Percentiles rank a stretch among this genome's conserved stretches.
Evolutionary conservation across 306 rosid species (phyloP).

Genomic region (Luffa acutangula): DNA sequence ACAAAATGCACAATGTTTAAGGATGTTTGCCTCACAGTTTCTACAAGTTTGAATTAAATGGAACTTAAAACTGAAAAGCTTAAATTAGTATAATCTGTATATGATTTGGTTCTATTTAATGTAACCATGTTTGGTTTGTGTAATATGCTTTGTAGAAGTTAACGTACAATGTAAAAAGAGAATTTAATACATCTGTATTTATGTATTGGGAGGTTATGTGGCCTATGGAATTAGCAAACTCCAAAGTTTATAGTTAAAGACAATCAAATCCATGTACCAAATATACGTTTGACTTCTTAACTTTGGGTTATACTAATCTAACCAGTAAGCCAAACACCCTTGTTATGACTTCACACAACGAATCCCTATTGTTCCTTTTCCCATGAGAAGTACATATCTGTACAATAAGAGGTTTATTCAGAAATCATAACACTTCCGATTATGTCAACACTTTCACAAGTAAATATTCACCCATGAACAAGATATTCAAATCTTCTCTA

Average conservation of each 20-base stretch:
- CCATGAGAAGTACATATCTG: neutral
- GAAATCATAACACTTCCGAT: neutral
- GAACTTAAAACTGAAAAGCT: neutral
- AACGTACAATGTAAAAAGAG: neutral
- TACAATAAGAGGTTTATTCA: neutral
- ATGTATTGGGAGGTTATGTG: neutral
- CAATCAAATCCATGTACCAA: neutral
- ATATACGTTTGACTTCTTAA: neutral
- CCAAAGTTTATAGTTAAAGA: neutral
- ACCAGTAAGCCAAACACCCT: neutral
- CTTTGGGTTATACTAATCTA: neutral
- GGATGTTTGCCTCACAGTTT: neutral
- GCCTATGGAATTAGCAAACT: neutral
- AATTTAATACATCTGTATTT: neutral
- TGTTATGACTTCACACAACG: neutral
- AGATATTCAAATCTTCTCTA: neutral
- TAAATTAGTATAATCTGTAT: neutral
- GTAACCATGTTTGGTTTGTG: neutral
- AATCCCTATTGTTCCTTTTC: neutral
- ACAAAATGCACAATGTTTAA: neutral
- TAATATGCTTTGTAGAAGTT: neutral
- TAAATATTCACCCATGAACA: neutral
- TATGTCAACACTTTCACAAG: neutral
- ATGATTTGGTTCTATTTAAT: neutral
- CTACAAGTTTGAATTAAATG: neutral